Evolutionary conservation across 495 filamentous ascomycete species (phyloP), one percentile per base, ranked within the genome.

Genomic region (Penicillium paxilli): DNA sequence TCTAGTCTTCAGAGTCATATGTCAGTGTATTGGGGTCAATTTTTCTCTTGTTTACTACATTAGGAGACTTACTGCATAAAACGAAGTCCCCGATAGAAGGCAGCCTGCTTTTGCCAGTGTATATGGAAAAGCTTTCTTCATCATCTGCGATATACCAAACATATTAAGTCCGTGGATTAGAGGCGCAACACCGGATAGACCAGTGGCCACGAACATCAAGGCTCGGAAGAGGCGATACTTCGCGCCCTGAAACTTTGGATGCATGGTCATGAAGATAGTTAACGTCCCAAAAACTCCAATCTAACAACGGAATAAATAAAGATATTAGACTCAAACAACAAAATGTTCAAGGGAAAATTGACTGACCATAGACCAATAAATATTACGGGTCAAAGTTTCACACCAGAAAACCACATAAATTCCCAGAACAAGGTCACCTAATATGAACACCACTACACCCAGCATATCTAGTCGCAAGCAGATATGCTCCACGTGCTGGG

Each of bases 61-160:
- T n/a, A n/a, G n/a, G n/a, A n/a, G n/a, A 69, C 72, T 72, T 58
- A 78, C 74, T 28, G 65, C 68, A 58, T 80, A 77, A 35, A 76
- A 55, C 23, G 62, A 52, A 41, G 72, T 69, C 11, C 76, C 76
- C 22, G 66, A 32, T 50, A 77, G 41, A 61, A 76, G 67, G 33
- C 57, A 62, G 42, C 58, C 49, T 60, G 51, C 62, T 59, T 69
- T 60, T 42, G 50, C 54, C 55, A 69, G 49, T 52, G 58, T 61
- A 50, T 67, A 66, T 25, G 57, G 61, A 20, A 72, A 58, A 44
- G 64, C 59, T 59, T 66, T 60, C 55, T 66, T 69, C 51, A 61
- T 67, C 68, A 78, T 75, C 30, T 75, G 63, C 5, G 57, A 25
- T 26, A 70, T 67, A 6, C 78, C 74, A 47, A 78, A 79, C 35